Evolutionary conservation across 768 basidiomycete genomes (phyloP).

Genomic region (Tephrocybe sp.): DNA sequence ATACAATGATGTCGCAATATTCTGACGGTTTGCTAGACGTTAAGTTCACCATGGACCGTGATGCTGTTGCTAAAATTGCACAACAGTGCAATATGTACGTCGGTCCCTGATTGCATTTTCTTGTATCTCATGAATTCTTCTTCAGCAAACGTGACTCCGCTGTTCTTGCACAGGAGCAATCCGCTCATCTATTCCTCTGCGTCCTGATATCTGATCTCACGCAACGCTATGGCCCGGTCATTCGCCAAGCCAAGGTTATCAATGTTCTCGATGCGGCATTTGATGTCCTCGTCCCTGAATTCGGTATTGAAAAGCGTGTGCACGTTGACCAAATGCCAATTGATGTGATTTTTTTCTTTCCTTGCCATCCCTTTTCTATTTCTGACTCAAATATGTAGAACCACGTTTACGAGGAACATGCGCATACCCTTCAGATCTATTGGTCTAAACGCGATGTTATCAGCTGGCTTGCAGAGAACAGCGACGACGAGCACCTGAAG

Average conservation of each 20-base stretch:
- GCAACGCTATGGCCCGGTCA: conserved; percentile 90
- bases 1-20: background rate
- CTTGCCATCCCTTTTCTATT: background rate
- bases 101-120: background rate
- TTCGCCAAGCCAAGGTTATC: conserved; percentile 93
- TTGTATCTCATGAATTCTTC: conserved; percentile 6
- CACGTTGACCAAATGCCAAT: conserved; percentile 99
- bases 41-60: conserved; percentile 97
- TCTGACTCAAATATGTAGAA: conserved; percentile 51
- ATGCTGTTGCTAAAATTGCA: conserved; percentile 95
- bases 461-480: conserved; percentile 91
- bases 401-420: conserved; percentile 94
- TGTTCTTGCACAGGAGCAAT: conserved; percentile 91
- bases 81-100: conserved; percentile 96
- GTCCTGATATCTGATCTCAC: conserved; percentile 93
- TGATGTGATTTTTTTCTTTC: conserved; percentile 54
- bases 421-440: conserved; percentile 89
- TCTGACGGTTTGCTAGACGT: conserved; percentile 43
- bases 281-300: conserved; percentile 94
- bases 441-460: conserved; percentile 96
- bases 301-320: conserved; percentile 98
- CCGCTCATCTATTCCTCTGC: conserved; percentile 92
- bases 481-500: conserved; percentile 93
- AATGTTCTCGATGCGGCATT: conserved; percentile 97
- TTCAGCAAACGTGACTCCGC: conserved; percentile 88